These are phyloP conservation scores for Dujonia santamariae DNA, from an alignment of 1,139 yeast species.

Conservation along the genomic window DNA sequence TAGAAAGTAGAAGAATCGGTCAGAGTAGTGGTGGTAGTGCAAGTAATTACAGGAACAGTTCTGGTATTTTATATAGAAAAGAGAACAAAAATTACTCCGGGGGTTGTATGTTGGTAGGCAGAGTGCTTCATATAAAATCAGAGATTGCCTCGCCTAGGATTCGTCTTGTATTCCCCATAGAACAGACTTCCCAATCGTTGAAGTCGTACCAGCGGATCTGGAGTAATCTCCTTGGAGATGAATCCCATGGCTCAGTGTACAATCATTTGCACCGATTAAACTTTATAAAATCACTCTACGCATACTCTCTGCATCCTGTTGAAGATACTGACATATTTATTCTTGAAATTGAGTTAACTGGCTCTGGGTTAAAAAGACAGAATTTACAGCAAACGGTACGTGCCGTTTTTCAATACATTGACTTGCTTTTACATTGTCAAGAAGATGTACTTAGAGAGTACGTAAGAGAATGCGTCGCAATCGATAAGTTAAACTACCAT, in stretches of 20 bases:
- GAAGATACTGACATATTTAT: conserved; percentile 30
- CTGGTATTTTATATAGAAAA: not conserved
- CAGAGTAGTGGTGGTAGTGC: not conserved
- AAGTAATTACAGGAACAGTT: not conserved
- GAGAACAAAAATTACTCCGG: not conserved
- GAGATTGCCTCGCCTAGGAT: conserved; percentile 12
- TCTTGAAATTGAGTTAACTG: conserved; percentile 47
- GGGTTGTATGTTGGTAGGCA: not conserved
- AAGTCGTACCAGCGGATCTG: conserved; percentile 23
- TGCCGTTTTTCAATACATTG: conserved; percentile 19
- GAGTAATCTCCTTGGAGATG: conserved; percentile 64
- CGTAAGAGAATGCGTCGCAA: conserved; percentile 42
- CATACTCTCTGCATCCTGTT: conserved; percentile 38
- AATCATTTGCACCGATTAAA: conserved; percentile 21
- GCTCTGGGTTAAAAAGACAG: conserved; percentile 11
- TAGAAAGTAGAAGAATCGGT: not conserved
- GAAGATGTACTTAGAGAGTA: conserved; percentile 14
- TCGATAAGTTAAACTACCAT: conserved; percentile 42
- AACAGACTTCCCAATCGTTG: not conserved
- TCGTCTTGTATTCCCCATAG: conserved; percentile 39
- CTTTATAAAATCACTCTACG: conserved; percentile 31
- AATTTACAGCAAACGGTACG: conserved; percentile 11
- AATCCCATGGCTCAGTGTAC: conserved; percentile 44
- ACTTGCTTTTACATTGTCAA: conserved; percentile 10
- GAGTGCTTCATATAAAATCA: conserved; percentile 5